Conservation (phyloP, 2,329 filamentous ascomycete genomes). For the Penicillium sp. region DNA sequence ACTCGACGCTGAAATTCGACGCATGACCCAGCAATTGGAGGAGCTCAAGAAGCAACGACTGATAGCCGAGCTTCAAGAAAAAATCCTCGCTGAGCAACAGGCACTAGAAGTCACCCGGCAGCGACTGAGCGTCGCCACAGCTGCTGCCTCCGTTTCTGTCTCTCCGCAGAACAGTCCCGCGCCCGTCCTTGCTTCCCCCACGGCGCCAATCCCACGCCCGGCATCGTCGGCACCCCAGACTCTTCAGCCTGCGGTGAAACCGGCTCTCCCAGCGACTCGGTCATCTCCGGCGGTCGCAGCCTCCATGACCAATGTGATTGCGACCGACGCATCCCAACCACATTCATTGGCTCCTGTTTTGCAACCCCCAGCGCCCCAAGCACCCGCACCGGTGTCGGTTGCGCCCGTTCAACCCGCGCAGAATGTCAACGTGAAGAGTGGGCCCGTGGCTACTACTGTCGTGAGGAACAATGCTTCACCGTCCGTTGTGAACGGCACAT, state of each 20-base stretch:
- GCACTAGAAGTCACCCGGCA: background rate
- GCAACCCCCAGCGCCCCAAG: background rate
- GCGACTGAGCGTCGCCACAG: background rate
- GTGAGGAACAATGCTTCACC: too few species aligned
- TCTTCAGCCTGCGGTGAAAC: background rate
- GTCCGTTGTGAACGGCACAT: too few species aligned
- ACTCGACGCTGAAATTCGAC: background rate
- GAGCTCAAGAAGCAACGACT: slow-evolving; percentile 1
- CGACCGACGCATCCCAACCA: background rate
- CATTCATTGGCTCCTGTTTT: background rate
- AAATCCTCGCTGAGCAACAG: background rate
- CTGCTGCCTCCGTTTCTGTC: background rate
- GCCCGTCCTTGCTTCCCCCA: background rate
- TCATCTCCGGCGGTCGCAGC: too few species aligned
- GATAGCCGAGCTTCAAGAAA: background rate
- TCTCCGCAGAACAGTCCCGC: background rate
- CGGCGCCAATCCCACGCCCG: background rate
- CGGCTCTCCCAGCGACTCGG: background rate
- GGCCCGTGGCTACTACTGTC: too few species aligned
- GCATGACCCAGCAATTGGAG: background rate
- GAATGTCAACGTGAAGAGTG: background rate
- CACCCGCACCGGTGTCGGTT: background rate
- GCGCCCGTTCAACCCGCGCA: background rate
- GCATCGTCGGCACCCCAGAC: background rate
- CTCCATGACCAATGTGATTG: too few species aligned